Evolutionary conservation across 2,329 filamentous ascomycete genomes (phyloP).

Genomic region (Ascocoryne sarcoides): DNA sequence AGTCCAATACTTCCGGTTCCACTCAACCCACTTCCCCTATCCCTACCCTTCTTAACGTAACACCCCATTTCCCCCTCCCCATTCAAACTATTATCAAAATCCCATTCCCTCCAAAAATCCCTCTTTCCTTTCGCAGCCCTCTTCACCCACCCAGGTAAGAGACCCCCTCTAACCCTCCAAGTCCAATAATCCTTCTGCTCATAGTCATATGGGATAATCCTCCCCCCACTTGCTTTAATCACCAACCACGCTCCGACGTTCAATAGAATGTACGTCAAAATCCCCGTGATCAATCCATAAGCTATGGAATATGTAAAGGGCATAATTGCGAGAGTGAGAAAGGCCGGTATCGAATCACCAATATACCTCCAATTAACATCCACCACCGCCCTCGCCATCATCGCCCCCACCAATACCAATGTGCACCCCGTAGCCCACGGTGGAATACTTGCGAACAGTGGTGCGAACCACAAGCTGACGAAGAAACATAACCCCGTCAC

Average conservation of each 20-base stretch:
- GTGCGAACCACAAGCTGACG: slow-evolving; percentile 80
- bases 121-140: slow-evolving; percentile 43
- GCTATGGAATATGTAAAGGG: slow-evolving; percentile 86
- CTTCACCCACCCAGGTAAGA: slow-evolving; percentile 66
- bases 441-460: slow-evolving; percentile 82
- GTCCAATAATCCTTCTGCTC: slow-evolving; percentile 74
- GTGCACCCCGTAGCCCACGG: slow-evolving; percentile 85
- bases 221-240: slow-evolving; percentile 56
- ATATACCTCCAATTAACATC: slow-evolving; percentile 88
- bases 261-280: slow-evolving; percentile 67
- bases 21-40: background rate
- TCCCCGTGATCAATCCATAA: slow-evolving; percentile 73
- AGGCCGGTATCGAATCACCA: slow-evolving; percentile 76
- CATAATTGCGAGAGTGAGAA: slow-evolving; percentile 78
- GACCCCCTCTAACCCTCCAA: slow-evolving; percentile 63
- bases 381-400: slow-evolving; percentile 71
- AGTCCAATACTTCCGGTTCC: too few relatives aligned
- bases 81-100: slow-evolving; percentile 13
- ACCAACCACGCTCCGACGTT: slow-evolving; percentile 64
- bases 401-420: slow-evolving; percentile 77
- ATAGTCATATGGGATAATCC: slow-evolving; percentile 67
- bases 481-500: slow-evolving; percentile 75
- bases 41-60: background rate
- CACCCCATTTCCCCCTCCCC: background rate
- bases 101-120: slow-evolving; percentile 21